Base-by-base conservation (phyloP, 306 rosid genomes). In the Cicer arietinum region DNA sequence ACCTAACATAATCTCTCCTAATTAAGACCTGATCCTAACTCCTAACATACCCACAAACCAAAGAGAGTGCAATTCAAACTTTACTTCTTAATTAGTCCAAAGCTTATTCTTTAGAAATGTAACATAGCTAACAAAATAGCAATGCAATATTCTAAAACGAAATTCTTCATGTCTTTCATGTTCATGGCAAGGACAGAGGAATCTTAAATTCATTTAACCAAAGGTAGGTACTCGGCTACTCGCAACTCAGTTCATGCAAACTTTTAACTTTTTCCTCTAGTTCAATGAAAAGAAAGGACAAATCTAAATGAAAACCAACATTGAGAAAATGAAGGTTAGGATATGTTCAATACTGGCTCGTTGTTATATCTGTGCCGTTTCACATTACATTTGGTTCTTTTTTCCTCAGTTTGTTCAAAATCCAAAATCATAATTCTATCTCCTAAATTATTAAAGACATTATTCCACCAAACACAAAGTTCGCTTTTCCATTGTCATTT, bases 381-480 rank as follows among this genome's bases (percentile, higher is more conserved):
- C 16, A 14, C 16, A 14, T 14, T 14, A 14, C 16, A 14, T 14
- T 14, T 14, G 16, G 16, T 14, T 14, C 16, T 14, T 14, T 14
- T 14, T 14, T 14, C 39, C 40, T 50, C 14, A 14, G 57, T 66
- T 51, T 48, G 18, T 59, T 63, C 35, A 53, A 59, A 62, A 71
- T 63, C 35, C 53, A 59, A 54, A 71, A 25, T 12, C 42, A 70
- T 37, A 54, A 74, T 75, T 60, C 17, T 25, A 72, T 51, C 56
- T 51, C 37, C 73, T 8, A 10, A 54, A 54, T 44, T 18, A 54
- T 61, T 57, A 61, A 60, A 68, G 18, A 3, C 59, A 41, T 8
- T n/a, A 7, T 6, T 6, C 30, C 8, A 48, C 42, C 35, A 22
- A 43, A 59, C 52, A 78, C 45, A 10, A 30, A 59, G 13, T 22